Percentiles rank a stretch among this genome's conserved stretches.
These are phyloP conservation scores for Malus hybrid DNA, from an alignment of 331 rosid species.

Conservation along the genomic window DNA sequence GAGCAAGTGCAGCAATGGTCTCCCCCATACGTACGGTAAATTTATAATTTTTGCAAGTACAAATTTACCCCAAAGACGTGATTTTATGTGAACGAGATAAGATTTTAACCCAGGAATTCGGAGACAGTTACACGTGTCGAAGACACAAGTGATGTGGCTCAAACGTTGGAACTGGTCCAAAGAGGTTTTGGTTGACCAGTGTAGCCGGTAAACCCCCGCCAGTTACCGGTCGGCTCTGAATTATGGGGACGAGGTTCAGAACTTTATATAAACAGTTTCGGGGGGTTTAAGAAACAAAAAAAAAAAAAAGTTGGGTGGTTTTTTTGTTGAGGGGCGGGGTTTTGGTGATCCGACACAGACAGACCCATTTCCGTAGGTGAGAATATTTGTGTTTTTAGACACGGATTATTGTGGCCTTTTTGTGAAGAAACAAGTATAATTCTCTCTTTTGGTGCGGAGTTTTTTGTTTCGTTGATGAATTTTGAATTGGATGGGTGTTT, in stretches of 20 bases:
- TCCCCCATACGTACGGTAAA: neutral
- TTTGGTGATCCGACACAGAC: constrained; percentile 39
- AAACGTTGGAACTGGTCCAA: constrained; percentile 49
- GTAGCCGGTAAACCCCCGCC: constrained; percentile 27
- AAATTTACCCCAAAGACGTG: neutral
- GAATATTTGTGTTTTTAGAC: neutral
- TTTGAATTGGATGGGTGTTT: neutral
- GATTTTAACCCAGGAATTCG: constrained; percentile 34
- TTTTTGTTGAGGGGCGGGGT: constrained; percentile 30
- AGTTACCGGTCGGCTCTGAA: constrained; percentile 23
- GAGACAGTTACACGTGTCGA: constrained; percentile 53
- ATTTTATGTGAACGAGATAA: constrained; percentile 40
- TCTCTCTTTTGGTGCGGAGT: neutral
- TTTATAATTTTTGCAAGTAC: neutral
- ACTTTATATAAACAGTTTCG: neutral
- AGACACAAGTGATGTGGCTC: constrained; percentile 37
- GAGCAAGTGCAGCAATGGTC: neutral
- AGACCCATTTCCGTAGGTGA: constrained; percentile 33
- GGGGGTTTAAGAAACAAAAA: constrained; percentile 49
- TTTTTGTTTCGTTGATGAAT: neutral
- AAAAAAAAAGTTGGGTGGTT: constrained; percentile 27
- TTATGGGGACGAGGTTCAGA: constrained; percentile 18
- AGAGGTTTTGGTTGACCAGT: constrained; percentile 25
- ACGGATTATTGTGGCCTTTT: neutral
- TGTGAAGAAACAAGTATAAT: neutral